phyloP scores from a whole-genome alignment of 768 basidiomycete genomes.

The Tulasnella calospora region DNA sequence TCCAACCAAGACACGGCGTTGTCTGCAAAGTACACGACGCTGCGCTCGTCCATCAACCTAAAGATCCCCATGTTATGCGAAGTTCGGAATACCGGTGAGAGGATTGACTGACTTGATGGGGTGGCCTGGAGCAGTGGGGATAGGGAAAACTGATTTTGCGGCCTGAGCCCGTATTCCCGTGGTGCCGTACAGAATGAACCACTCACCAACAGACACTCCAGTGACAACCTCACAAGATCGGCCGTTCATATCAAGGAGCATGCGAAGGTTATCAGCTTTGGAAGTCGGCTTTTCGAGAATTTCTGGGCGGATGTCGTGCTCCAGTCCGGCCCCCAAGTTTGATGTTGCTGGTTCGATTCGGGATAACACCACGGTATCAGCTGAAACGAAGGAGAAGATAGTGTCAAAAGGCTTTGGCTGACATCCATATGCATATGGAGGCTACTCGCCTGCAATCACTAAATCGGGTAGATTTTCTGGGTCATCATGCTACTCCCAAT shows the following conservation, averaged over 20 bases:
- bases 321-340: conserved; percentile 50
- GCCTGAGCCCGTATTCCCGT: neutral
- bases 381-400: conserved; percentile 40
- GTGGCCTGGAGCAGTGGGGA: conserved; percentile 72
- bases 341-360: conserved; percentile 61
- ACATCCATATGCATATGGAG: neutral
- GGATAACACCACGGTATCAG: conserved; percentile 93
- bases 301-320: conserved; percentile 55
- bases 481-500: conserved; percentile 41
- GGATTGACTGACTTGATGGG: conserved; percentile 50
- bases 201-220: conserved; percentile 73
- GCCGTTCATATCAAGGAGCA: conserved; percentile 84
- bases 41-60: conserved; percentile 78
- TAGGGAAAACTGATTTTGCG: conserved; percentile 56
- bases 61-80: neutral
- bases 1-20: conserved; percentile 54
- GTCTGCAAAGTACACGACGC: conserved; percentile 71
- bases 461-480: conserved; percentile 71
- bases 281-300: conserved; percentile 82
- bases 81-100: neutral
- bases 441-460: conserved; percentile 61
- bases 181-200: neutral
- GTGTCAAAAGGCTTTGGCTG: neutral
- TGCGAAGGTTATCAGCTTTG: conserved; percentile 77
- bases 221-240: conserved; percentile 88